Conservation (phyloP, 768 basidiomycete species). For the Suillus decipiens region DNA sequence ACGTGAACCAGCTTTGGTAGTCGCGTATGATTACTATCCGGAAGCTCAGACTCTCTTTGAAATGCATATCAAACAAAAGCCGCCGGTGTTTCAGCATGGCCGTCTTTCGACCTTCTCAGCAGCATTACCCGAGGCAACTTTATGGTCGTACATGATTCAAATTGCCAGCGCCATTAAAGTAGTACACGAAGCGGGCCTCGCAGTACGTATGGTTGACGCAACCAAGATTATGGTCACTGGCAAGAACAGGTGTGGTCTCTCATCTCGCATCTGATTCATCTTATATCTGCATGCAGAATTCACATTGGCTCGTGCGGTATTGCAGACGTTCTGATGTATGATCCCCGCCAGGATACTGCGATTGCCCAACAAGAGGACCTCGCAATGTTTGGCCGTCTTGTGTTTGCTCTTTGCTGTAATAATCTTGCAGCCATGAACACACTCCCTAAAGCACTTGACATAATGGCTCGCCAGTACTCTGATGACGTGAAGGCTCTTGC, state of each 20-base stretch:
- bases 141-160: conserved; percentile 95
- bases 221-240: conserved; percentile 88
- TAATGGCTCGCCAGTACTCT: conserved; percentile 72
- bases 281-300: conserved; percentile 46
- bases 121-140: conserved; percentile 68
- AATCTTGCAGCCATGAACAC: conserved; percentile 59
- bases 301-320: conserved; percentile 88
- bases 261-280: conserved; percentile 1
- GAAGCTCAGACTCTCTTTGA: conserved; percentile 82
- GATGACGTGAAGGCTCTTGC: conserved; percentile 81
- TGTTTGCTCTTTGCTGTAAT: conserved; percentile 78
- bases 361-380: conserved; percentile 87
- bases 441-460: conserved; percentile 74
- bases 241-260: conserved; percentile 68
- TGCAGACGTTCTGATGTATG: conserved; percentile 82
- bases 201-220: conserved; percentile 80
- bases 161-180: conserved; percentile 84
- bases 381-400: conserved; percentile 78
- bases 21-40: conserved; percentile 89
- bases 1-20: conserved; percentile 69
- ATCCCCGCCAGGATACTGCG: conserved; percentile 59
- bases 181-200: conserved; percentile 79
- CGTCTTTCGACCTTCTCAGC: conserved; percentile 36
- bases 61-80: conserved; percentile 65
- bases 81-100: conserved; percentile 37